Evolutionary conservation across 1,284 basidiomycete genomes (phyloP).

Genomic region (Megacollybia platyphylla): DNA sequence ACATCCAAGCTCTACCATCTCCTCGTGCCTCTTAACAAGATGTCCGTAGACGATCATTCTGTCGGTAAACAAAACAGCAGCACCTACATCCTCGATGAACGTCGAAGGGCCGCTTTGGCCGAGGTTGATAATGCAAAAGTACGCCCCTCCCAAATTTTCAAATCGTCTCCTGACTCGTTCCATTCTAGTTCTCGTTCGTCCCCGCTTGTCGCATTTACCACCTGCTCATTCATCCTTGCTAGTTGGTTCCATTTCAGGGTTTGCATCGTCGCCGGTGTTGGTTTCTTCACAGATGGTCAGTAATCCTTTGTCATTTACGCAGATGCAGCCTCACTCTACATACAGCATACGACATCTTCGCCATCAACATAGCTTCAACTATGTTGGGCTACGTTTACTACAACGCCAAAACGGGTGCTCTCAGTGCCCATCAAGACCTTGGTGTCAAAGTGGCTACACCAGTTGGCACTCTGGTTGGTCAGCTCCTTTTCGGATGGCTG

Average conservation of each 20-base stretch:
- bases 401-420: conserved; percentile 8
- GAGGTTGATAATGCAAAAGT: conserved; percentile 71
- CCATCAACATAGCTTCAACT: conserved; percentile 62
- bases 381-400: conserved; percentile 62
- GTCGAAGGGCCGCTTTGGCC: conserved; percentile 57
- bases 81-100: conserved; percentile 26
- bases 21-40: conserved; percentile 29
- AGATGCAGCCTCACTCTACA: background rate
- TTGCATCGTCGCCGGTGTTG: conserved; percentile 62
- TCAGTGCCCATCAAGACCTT: conserved; percentile 44
- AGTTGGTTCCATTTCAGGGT: conserved; percentile 65
- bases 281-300: conserved; percentile 76
- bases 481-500: conserved; percentile 61
- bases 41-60: conserved; percentile 43
- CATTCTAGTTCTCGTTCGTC: background rate
- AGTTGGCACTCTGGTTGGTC: conserved; percentile 34
- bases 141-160: conserved; percentile 23
- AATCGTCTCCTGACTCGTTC: conserved; percentile 4
- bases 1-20: background rate
- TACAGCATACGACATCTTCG: conserved; percentile 49
- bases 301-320: conserved; percentile 3
- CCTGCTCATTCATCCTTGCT: conserved; percentile 4
- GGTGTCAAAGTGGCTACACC: conserved; percentile 53
- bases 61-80: conserved; percentile 29
- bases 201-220: background rate